These are phyloP conservation scores for Marsdenia floribunda DNA, from an alignment of 257 asterid genomes.

Conservation along the genomic window DNA sequence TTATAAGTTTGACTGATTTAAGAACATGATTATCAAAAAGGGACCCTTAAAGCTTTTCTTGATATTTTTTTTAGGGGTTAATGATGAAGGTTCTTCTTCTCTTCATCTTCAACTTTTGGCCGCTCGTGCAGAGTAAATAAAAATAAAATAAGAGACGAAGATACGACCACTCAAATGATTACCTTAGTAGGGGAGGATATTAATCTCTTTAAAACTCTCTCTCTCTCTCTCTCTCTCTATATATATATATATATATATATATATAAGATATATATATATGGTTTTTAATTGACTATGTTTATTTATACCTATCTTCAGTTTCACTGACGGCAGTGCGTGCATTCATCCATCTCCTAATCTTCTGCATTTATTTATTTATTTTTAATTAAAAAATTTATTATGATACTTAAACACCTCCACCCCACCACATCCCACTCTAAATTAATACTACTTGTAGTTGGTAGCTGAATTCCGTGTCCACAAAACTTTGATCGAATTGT, in stretches of 20 bases:
- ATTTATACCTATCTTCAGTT: not conserved
- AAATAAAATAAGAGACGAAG: constrained; percentile 17
- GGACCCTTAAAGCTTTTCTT: not conserved
- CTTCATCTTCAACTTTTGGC: constrained; percentile 16
- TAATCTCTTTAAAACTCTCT: constrained; percentile 27
- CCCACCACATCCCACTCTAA: not conserved
- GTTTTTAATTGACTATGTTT: constrained; percentile 13
- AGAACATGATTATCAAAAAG: not conserved
- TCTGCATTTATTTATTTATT: not conserved
- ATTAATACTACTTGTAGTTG: not conserved
- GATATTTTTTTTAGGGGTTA: not conserved
- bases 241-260: no score
- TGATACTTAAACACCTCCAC: not conserved
- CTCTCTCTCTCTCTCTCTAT: no score
- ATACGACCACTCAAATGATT: constrained; percentile 33
- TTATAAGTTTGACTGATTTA: constrained; percentile 9
- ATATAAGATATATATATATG: not conserved
- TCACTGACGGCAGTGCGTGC: constrained; percentile 5
- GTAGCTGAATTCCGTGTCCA: not conserved
- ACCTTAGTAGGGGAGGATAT: constrained; percentile 18
- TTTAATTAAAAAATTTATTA: not conserved
- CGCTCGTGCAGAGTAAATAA: constrained; percentile 46
- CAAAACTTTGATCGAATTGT: not conserved
- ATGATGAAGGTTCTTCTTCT: not conserved
- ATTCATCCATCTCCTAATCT: not conserved